Conservation (phyloP, 345 rosid genomes). For the Bruguiera parviflora region DNA sequence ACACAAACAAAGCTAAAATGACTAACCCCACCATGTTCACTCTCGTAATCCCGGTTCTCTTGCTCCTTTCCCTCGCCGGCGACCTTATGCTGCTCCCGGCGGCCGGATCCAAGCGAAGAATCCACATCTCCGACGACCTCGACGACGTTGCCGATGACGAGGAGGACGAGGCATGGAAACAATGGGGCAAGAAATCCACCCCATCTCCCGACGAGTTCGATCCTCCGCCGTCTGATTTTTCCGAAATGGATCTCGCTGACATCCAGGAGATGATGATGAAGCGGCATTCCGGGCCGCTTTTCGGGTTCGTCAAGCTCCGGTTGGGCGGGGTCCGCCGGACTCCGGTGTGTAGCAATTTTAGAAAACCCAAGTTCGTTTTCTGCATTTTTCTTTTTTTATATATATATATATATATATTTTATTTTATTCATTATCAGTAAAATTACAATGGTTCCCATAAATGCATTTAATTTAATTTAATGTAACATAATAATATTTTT, state of each 20-base stretch:
- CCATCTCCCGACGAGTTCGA: conserved; percentile 35
- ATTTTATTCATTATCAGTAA: background rate
- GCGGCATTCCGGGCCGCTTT: conserved; percentile 55
- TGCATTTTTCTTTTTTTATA: background rate
- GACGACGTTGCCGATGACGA: conserved; percentile 81
- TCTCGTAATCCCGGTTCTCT: conserved; percentile 18
- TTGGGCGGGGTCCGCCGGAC: conserved; percentile 58
- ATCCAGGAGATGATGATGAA: conserved; percentile 64
- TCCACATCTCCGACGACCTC: conserved; percentile 83
- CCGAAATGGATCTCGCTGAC: conserved; percentile 49
- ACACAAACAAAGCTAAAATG: background rate
- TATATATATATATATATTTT: too few relatives aligned
- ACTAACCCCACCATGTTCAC: conserved; percentile 2
- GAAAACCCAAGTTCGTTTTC: background rate
- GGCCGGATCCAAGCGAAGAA: conserved; percentile 51
- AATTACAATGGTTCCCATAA: too few relatives aligned
- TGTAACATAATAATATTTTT: too few relatives aligned
- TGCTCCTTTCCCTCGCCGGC: conserved; percentile 15
- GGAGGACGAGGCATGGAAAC: conserved; percentile 91
- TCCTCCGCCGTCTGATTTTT: conserved; percentile 64
- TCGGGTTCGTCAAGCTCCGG: conserved; percentile 89
- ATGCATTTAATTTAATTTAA: too few relatives aligned
- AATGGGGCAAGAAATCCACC: conserved; percentile 65
- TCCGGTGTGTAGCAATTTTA: conserved; percentile 33
- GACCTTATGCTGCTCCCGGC: conserved; percentile 26